phyloP scores from a whole-genome alignment of 2,329 filamentous ascomycete species.

The Penicillium decumbens region DNA sequence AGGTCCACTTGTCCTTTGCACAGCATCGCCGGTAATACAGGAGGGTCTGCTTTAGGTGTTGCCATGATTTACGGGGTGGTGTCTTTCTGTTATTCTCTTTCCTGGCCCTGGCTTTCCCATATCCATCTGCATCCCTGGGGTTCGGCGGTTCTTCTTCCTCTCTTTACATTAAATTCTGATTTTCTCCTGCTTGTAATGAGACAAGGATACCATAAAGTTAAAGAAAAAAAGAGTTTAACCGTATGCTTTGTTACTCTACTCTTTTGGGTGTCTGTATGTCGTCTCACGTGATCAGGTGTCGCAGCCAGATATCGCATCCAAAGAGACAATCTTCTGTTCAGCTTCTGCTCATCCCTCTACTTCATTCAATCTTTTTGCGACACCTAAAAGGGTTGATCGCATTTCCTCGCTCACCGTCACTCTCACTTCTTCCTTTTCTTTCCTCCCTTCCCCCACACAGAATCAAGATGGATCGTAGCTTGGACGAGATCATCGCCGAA shows the following conservation, averaged over 20 bases:
- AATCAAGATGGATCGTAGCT: constrained; percentile 56
- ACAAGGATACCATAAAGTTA: constrained; percentile 19
- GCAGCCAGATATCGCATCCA: neutral
- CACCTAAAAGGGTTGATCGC: neutral
- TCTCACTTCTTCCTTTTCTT: neutral
- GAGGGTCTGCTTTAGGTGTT: constrained; percentile 20
- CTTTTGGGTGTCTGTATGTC: too few species aligned
- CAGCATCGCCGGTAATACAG: constrained; percentile 22
- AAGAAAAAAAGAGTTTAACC: neutral
- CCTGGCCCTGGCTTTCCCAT: constrained; percentile 12
- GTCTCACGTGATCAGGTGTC: neutral
- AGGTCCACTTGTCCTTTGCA: constrained; percentile 16
- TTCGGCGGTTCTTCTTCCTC: constrained; percentile 16
- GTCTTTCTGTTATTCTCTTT: constrained; percentile 11
- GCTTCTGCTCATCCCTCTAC: neutral
- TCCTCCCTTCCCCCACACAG: constrained; percentile 1
- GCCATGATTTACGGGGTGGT: constrained; percentile 18
- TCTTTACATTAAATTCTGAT: constrained; percentile 17
- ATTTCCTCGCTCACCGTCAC: neutral
- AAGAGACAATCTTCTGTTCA: neutral
- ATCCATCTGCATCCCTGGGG: constrained; percentile 29
- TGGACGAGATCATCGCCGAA: constrained; percentile 61
- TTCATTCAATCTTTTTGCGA: neutral
- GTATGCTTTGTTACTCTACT: neutral
- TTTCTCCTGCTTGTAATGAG: constrained; percentile 18